Percentiles rank a stretch among this genome's conserved stretches.
These are phyloP conservation scores for Wickerhamomyces kurtzmanii DNA, from an alignment of 805 yeast genomes.

Conservation along the genomic window DNA sequence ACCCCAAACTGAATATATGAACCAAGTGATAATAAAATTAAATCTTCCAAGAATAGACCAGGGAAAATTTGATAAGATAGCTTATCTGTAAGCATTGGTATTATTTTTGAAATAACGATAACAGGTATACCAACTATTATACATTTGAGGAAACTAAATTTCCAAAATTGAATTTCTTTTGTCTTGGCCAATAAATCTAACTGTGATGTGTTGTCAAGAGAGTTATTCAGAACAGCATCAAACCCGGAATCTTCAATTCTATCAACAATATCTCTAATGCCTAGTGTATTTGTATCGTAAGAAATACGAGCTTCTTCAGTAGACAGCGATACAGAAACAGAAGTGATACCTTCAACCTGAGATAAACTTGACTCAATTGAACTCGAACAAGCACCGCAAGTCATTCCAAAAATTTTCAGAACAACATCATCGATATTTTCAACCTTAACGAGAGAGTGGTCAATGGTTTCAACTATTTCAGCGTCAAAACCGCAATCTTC, in stretches of 20 bases:
- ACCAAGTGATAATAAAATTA: constrained; percentile 49
- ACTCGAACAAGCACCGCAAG: constrained; percentile 21
- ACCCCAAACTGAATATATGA: constrained; percentile 53
- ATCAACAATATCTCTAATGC: constrained; percentile 55
- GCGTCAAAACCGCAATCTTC: constrained; percentile 77
- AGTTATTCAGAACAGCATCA: constrained; percentile 35
- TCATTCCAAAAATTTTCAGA: constrained; percentile 12
- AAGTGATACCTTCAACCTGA: constrained; percentile 33
- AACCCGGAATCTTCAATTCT: constrained; percentile 42
- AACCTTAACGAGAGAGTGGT: not conserved
- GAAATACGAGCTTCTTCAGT: constrained; percentile 44
- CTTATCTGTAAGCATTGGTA: constrained; percentile 26
- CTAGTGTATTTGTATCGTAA: constrained; percentile 41
- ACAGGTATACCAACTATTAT: constrained; percentile 56
- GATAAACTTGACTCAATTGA: constrained; percentile 38
- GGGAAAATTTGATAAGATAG: constrained; percentile 23
- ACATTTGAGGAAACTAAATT: constrained; percentile 39
- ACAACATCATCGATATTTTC: not conserved
- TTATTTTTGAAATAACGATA: constrained; percentile 34
- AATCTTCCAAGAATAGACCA: constrained; percentile 58
- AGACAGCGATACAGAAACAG: constrained; percentile 38
- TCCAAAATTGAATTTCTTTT: constrained; percentile 71
- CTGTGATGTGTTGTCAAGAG: constrained; percentile 57
- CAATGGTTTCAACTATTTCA: constrained; percentile 11
- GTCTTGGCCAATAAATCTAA: constrained; percentile 55